phyloP scores from a whole-genome alignment of 768 basidiomycete genomes.

The Paxillus rubicundulus region DNA sequence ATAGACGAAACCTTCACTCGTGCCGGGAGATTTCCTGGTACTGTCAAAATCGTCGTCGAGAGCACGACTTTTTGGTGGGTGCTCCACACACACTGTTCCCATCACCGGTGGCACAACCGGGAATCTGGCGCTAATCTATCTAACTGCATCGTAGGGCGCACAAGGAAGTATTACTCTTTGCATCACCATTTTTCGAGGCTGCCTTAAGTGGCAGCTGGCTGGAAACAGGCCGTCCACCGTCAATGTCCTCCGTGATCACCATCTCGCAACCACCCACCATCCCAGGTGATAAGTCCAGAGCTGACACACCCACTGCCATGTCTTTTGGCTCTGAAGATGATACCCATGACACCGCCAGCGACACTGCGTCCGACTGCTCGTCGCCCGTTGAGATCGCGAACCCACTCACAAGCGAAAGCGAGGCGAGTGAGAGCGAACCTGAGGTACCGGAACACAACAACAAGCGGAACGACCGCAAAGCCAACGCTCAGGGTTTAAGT shows the following conservation, averaged over 20 bases:
- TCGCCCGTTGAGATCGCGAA: conserved; percentile 39
- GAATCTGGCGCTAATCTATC: conserved; percentile 4
- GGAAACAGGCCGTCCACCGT: conserved; percentile 77
- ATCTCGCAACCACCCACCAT: conserved; percentile 71
- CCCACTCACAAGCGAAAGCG: conserved; percentile 34
- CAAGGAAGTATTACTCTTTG: conserved; percentile 87
- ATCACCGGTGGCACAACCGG: conserved; percentile 1
- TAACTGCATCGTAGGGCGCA: conserved; percentile 60
- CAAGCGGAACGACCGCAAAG: conserved; percentile 23
- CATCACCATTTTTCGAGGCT: conserved; percentile 94
- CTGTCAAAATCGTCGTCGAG: conserved; percentile 88
- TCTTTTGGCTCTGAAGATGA: conserved; percentile 60
- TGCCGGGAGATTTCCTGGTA: conserved; percentile 69
- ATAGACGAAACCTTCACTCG: conserved; percentile 78
- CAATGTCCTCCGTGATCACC: conserved; percentile 81
- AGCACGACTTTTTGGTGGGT: conserved; percentile 87
- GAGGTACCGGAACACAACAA: conserved; percentile 23
- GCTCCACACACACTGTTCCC: background rate
- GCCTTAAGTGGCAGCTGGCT: conserved; percentile 90
- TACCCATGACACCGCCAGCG: conserved; percentile 32
- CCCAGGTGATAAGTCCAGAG: conserved; percentile 46
- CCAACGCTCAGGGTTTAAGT: conserved; percentile 48
- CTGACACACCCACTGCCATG: conserved; percentile 50
- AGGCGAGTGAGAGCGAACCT: conserved; percentile 36
- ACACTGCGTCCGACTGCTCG: conserved; percentile 39